Conservation (phyloP, 192 early-diverging fungal species). For the Pilaira anomala region DNA sequence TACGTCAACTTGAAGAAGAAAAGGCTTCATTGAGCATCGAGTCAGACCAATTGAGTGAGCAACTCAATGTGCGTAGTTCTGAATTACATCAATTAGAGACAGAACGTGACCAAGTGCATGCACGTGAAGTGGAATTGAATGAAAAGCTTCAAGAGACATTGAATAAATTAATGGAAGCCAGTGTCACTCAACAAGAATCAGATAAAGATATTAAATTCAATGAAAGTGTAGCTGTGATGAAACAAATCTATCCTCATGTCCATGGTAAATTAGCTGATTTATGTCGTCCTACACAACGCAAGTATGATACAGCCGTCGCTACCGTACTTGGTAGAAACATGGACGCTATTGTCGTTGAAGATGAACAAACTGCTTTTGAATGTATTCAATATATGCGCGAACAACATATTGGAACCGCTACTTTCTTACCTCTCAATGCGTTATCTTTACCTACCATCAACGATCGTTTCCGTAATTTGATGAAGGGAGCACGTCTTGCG, state of each 20-base stretch:
- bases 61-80: conserved; percentile 28
- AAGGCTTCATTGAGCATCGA: conserved; percentile 12
- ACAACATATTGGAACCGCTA: conserved; percentile 86
- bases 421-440: conserved; percentile 91
- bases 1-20: conserved; percentile 36
- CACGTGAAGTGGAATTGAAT: conserved; percentile 73
- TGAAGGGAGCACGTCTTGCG: conserved; percentile 86
- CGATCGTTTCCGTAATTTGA: conserved; percentile 75
- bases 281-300: conserved; percentile 88
- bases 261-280: conserved; percentile 88
- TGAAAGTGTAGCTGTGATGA: conserved; percentile 75
- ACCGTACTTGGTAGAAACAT: conserved; percentile 87
- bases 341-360: conserved; percentile 95
- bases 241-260: conserved; percentile 77
- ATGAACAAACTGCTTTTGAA: conserved; percentile 87
- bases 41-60: conserved; percentile 5
- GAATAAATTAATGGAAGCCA: conserved; percentile 76
- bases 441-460: conserved; percentile 70
- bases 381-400: conserved; percentile 94
- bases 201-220: conserved; percentile 75
- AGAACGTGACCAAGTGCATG: conserved; percentile 49
- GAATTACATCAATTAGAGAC: conserved; percentile 58
- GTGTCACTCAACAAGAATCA: conserved; percentile 79
- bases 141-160: conserved; percentile 80
- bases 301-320: conserved; percentile 84